Base-by-base conservation (phyloP, 352 stramenopile species). In the Globisporangium rhizosaccharum region DNA sequence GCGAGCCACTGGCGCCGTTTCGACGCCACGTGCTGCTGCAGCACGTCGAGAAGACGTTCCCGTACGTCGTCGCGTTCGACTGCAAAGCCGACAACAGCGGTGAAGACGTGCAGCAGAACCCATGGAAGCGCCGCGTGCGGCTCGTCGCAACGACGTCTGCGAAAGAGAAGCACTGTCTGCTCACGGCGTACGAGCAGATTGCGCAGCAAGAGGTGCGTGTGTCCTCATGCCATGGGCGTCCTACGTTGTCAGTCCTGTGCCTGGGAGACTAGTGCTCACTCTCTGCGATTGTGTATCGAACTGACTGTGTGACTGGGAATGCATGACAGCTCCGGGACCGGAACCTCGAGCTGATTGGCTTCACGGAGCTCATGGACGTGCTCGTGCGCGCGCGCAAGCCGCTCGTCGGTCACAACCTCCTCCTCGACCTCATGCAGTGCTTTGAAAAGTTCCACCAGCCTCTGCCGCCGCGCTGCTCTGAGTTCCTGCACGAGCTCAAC, bases 401-500 rank as follows among this genome's bases (percentile, higher is more conserved):
- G 5, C 68, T 92, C 23, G 65, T 92, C 37, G 82, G 82, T 0
- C 82, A 92, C 68, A 92, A 92, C 65, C 68, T 90, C 70, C 72
- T 90, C 17, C 68, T 92, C n/a, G 82, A 92, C 49, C 62, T 87
- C 54, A 84, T 92, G 69, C 81, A 92, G 46, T 88, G 78, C 71
- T 89, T 77, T 61, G 75, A 83, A 45, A 92, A 90, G 51, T 92
- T 92, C 59, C 74, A 89, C 54, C 65, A 66, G 6, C 79, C 78
- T 3, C 56, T 90, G n/a, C 82, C 82, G 1, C 41, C 50, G 3
- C 64, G 68, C 10, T 92, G 82, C 62, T 60, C 78, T 8, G 65
- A 71, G 41, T 92, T 92, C 59, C 61, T 87, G 49, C 68, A 70
- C 23, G 60, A 89, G 33, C 53, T 92, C 9, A 58, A 76, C 56